phyloP scores from a whole-genome alignment of 2,329 filamentous ascomycete genomes.

The Diaporthe sp. region DNA sequence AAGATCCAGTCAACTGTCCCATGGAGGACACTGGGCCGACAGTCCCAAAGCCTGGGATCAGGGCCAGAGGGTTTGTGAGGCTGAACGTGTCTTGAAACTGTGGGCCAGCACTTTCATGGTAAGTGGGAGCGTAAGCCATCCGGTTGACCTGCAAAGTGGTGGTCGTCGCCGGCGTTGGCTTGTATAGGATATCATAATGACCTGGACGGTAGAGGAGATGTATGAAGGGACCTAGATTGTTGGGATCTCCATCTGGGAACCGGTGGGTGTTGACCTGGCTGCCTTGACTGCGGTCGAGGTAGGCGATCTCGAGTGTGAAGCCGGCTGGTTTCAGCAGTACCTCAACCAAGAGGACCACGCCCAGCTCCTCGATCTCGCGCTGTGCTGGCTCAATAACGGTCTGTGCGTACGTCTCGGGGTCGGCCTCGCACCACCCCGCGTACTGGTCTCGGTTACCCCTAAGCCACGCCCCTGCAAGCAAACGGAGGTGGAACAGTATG shows the following conservation, averaged over 20 bases:
- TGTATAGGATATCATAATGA: slow-evolving; percentile 94
- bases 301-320: slow-evolving; percentile 87
- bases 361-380: slow-evolving; percentile 92
- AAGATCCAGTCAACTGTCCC: slow-evolving; percentile 40
- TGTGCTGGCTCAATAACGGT: slow-evolving; percentile 79
- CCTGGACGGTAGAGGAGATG: slow-evolving; percentile 77
- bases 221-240: slow-evolving; percentile 63
- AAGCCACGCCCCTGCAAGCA: slow-evolving; percentile 88
- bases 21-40: slow-evolving; percentile 41
- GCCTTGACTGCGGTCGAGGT: slow-evolving; percentile 88
- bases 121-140: slow-evolving; percentile 49
- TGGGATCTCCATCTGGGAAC: slow-evolving; percentile 66
- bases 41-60: slow-evolving; percentile 60
- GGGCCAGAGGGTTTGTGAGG: slow-evolving; percentile 55
- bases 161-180: slow-evolving; percentile 41
- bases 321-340: slow-evolving; percentile 83
- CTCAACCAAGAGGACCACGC: slow-evolving; percentile 81
- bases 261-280: slow-evolving; percentile 79
- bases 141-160: slow-evolving; percentile 67
- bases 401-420: slow-evolving; percentile 76
- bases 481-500: slow-evolving; percentile 87
- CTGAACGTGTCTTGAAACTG: slow-evolving; percentile 50
- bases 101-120: slow-evolving; percentile 20
- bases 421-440: slow-evolving; percentile 73
- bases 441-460: slow-evolving; percentile 79